A percentile compares a stretch with the other conserved stretches of the same genome.
These are phyloP conservation scores for Ulmus americana DNA, from an alignment of 331 rosid genomes.

Conservation along the genomic window DNA sequence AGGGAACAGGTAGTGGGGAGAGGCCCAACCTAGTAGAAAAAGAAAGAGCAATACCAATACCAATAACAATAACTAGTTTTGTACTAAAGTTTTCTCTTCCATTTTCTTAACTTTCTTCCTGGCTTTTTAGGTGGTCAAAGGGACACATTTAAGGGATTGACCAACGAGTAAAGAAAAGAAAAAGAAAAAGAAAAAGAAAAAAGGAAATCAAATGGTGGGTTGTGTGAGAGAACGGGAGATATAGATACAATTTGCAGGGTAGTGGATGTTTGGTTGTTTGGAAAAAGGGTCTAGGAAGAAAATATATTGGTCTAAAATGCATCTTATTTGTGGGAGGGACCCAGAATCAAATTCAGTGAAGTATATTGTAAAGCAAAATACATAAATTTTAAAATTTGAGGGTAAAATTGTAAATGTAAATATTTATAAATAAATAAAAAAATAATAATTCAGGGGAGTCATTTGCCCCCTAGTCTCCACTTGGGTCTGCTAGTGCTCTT, in stretches of 20 bases:
- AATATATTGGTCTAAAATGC: neutral
- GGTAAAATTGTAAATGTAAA: too few species aligned
- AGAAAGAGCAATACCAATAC: too few species aligned
- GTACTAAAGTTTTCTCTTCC: neutral
- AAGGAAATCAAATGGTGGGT: slow-evolving; percentile 14
- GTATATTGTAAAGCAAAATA: too few species aligned
- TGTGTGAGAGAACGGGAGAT: slow-evolving; percentile 10
- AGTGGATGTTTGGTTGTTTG: slow-evolving; percentile 15
- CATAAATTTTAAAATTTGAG: too few species aligned
- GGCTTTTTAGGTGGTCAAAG: slow-evolving; percentile 33
- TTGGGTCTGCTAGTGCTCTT: slow-evolving; percentile 6
- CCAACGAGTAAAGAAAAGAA: neutral
- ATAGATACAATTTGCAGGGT: slow-evolving; percentile 21
- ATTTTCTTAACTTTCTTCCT: slow-evolving; percentile 10
- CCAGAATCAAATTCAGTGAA: too few species aligned
- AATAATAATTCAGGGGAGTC: too few species aligned
- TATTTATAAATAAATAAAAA: too few species aligned
- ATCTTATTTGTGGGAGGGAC: slow-evolving; percentile 18
- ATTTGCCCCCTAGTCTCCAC: too few species aligned
- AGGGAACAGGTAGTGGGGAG: neutral
- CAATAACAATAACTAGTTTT: neutral
- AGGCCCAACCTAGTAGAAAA: neutral
- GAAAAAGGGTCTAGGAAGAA: neutral
- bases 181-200: slow-evolving; percentile 1
- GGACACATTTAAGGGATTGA: slow-evolving; percentile 25